These are phyloP conservation scores for Penicillium oxalicum DNA, from an alignment of 2,329 filamentous ascomycete genomes.

Conservation along the genomic window DNA sequence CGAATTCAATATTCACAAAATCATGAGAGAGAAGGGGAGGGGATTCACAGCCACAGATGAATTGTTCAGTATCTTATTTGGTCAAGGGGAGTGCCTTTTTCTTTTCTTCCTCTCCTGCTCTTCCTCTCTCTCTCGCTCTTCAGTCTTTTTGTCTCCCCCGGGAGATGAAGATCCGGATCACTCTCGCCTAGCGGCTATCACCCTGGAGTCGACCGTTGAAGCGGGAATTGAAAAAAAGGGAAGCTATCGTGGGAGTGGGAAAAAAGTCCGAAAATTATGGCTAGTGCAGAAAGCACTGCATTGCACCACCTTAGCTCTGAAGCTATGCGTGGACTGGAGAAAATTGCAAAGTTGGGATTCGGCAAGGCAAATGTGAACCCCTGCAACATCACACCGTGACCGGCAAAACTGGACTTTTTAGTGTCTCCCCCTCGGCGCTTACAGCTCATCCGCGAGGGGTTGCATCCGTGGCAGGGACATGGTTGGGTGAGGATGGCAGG, in stretches of 20 bases:
- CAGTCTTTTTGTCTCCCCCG: not conserved
- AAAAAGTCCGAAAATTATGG: not conserved
- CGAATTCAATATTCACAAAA: no score
- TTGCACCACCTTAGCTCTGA: not conserved
- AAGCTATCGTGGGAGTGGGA: not conserved
- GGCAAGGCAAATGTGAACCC: no score
- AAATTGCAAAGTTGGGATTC: no score
- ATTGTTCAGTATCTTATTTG: no score
- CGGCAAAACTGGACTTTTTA: slow-evolving; percentile 11
- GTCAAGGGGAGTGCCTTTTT: no score
- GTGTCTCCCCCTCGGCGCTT: slow-evolving; percentile 15
- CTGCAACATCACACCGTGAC: no score
- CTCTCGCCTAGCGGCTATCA: no score
- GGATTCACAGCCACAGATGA: no score
- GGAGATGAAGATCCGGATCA: no score
- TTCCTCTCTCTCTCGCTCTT: not conserved
- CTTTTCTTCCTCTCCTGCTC: no score
- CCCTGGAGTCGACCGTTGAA: not conserved
- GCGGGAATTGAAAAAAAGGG: slow-evolving; percentile 12
- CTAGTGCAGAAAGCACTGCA: no score
- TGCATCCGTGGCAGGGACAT: slow-evolving; percentile 1
- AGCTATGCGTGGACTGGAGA: not conserved
- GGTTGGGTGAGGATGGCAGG: slow-evolving; percentile 7
- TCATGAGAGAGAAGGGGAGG: no score
- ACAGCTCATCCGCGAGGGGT: slow-evolving; percentile 17